Percentiles rank a stretch among this genome's conserved stretches.
Evolutionary conservation across 1,139 yeast genomes (phyloP).

Genomic region (Scheffersomyces cryptocercus): DNA sequence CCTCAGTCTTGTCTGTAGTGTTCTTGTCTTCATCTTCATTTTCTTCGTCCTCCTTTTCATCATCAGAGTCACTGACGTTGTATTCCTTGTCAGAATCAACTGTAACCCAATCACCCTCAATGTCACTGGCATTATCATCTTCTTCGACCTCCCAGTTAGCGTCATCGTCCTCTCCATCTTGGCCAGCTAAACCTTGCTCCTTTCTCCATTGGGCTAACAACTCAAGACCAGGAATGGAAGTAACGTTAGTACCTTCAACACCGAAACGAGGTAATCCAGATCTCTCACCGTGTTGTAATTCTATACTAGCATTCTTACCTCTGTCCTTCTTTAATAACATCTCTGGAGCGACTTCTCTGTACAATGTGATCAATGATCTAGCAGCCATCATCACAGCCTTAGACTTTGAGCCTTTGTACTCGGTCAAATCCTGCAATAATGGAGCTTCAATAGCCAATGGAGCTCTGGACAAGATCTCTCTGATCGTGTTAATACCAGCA

Average conservation of each 20-base stretch:
- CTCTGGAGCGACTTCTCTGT: slow-evolving; percentile 94
- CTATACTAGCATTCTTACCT: slow-evolving; percentile 89
- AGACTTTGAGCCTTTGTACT: slow-evolving; percentile 88
- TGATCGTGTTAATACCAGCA: slow-evolving; percentile 92
- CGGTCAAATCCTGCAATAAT: slow-evolving; percentile 82
- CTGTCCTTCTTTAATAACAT: slow-evolving; percentile 88
- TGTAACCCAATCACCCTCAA: slow-evolving; percentile 64
- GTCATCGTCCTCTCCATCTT: slow-evolving; percentile 40
- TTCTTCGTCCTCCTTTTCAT: slow-evolving; percentile 38
- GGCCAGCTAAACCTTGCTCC: slow-evolving; percentile 57
- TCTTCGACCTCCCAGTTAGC: slow-evolving; percentile 50
- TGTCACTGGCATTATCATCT: slow-evolving; percentile 49
- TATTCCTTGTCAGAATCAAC: slow-evolving; percentile 62
- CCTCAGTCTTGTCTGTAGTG: slow-evolving; percentile 54
- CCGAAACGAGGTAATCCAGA: slow-evolving; percentile 65
- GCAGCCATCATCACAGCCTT: slow-evolving; percentile 96
- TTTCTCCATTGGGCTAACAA: slow-evolving; percentile 85
- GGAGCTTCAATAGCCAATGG: slow-evolving; percentile 91
- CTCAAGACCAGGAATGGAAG: slow-evolving; percentile 87
- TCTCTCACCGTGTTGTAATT: slow-evolving; percentile 55
- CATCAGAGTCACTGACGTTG: slow-evolving; percentile 54
- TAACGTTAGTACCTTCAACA: slow-evolving; percentile 57
- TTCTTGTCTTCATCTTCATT: slow-evolving; percentile 41
- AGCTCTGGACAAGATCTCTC: slow-evolving; percentile 90
- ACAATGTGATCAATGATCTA: slow-evolving; percentile 78